Base-by-base conservation (phyloP, 164 flowering plant species). In the Nelumbo lutea region DNA sequence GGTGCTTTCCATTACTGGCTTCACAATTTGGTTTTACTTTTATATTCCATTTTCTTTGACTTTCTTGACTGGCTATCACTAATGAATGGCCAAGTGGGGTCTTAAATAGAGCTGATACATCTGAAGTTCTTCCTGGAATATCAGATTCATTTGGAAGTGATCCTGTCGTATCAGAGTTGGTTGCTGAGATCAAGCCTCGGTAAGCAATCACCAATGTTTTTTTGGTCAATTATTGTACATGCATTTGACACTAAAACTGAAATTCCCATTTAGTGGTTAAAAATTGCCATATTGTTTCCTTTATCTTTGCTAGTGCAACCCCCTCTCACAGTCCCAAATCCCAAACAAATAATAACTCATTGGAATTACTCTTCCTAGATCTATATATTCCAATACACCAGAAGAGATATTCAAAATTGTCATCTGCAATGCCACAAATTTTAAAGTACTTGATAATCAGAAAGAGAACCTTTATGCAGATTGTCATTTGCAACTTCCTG, bases 1-100 rank as follows among this genome's bases (percentile, higher is more conserved):
- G 27, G 42, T n/a, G 56, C 38, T 59, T 38, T 9, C 58, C 14
- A 14, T 41, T 66, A 10, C 6, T 62, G 65, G 27, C 47, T 46
- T 13, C 10, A 45, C 0, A 4, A 39, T 44, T 5, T 15, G 57
- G 47, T 11, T 56, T 27, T 48, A 14, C 3, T 27, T 45, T n/a
- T 27, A 11, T 6, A 15, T 1, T n/a, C 41, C 14, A 9, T 38
- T 39, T 70, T 42, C 13, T 43, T 70, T 87, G 73, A 66, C 9
- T 75, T 81, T 85, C 96, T 92, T 92, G 79, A 90, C 83, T 64
- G 42, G 5, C 69, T 56, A 66, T 69, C 52, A 95, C 99, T 82
- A 95, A 95, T 79, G 97, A 92, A 83, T 95, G 99, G 99, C 99
- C 99, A 27, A 84, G 77, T 71, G 93, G 87, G 63, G 82, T 92